Evolutionary conservation across 306 rosid genomes (phyloP), one percentile per base, ranked within the genome.

Genomic region (Quercus berberidifolia): DNA sequence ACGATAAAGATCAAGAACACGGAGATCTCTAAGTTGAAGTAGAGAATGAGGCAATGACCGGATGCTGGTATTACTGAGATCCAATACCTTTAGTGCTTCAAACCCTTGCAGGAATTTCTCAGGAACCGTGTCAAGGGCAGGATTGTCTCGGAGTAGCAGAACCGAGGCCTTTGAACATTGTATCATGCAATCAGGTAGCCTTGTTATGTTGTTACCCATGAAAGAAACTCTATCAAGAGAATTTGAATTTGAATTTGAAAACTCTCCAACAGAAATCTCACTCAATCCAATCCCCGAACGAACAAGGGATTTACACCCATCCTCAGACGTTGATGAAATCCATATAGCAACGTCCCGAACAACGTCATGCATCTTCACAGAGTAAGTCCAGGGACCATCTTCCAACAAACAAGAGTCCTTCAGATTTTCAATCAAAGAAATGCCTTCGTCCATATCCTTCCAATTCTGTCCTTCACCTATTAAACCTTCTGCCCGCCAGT

Each of bases 261-360:
- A 30, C 65, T 63, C 31, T 1, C 1, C 26, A 51, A 6, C 30
- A 17, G 78, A 62, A 15, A 79, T 63, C 83, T 60, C 68, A 38
- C 55, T 52, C 78, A 79, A 56, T 17, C 78, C 78, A 14, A 73
- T 79, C 20, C 83, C 68, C 17, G 83, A 62, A 5, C 26, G 73
- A n/a, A 79, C 73, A 21, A 72, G 26, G 20, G 55, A 79, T 55
- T 72, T 73, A 30, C 17, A 31, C 6, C 43, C 78, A 20, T 51
- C 78, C 57, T 73, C 67, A 21, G 19, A 23, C 0, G 73, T 60
- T 1, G 31, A 57, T 11, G 46, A n/a, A 17, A 64, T 64, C 70
- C 70, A 64, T 64, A 64, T 64, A 31, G 70, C 70, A 64, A 64
- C 70, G 30, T 64, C 70, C 30, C 70, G 46, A 15, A 64, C 70